Evolutionary conservation across 768 basidiomycete species (phyloP), one percentile per base, ranked within the genome.

Genomic region (Chlorophyllum brunneum): DNA sequence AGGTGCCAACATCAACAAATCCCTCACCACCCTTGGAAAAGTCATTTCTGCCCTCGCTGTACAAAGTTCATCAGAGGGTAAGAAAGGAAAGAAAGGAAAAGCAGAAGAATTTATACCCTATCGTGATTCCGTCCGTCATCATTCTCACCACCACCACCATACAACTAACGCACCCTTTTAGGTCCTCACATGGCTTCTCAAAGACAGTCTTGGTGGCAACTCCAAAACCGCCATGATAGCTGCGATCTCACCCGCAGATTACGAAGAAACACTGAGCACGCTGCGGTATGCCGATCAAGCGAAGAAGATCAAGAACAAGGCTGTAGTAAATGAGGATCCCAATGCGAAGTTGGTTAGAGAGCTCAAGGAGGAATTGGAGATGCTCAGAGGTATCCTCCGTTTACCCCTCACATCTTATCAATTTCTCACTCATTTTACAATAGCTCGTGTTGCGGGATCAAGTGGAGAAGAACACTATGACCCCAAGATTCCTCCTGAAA

Each of bases 301-400:
- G 29, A 99, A 99, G 86, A 95, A 95, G 85, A 99, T 99, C 72
- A 98, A 95, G 85, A 99, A 98, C 71, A 95, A 98, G 75, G 95
- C 97, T 13, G 84, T 98, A 54, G 91, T 99, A 58, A 99, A 99
- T 71, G 97, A 99, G 73, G 97, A 99, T 79, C 97, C 97, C 27
- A 99, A 98, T 62, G 95, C 95, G 64, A 98, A 93, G 75, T 87
- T 99, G 52, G 95, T 99, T 52, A 86, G 95, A 42, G 95, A 98
- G 70, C 88, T 99, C 67, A 99, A 98, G 70, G 97, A 98, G 74
- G 97, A 99, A 70, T 75, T 99, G 38, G 92, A 95, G 66, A 76
- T 89, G 72, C 86, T 98, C 40, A 81, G 93, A 76, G 86, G 86
- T 85, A 68, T 38, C 9, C 11, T 44, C 30, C 26, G 31, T 15